Evolutionary conservation across 2,329 filamentous ascomycete genomes (phyloP), one percentile per base, ranked within the genome.

Genomic region (Clarireedia sp.): DNA sequence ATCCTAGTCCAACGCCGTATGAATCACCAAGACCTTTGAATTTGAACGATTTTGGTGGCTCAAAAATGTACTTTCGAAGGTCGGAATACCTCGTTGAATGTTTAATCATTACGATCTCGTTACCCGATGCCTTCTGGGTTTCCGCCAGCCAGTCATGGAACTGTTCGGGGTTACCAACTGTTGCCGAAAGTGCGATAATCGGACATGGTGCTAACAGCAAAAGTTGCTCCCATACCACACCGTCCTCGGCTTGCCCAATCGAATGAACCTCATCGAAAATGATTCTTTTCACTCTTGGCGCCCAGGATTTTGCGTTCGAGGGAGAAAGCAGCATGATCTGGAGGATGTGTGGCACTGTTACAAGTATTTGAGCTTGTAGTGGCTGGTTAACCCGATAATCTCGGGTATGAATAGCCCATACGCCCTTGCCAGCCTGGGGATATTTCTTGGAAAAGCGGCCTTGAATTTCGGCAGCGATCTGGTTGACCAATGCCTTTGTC

Each of bases 181-280:
- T 92, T 1, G 87, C 88, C 1, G 87, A 91, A 1, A 92, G 76
- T 0, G 87, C 87, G 60, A 91, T 86, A 49, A 92, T 87, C 0
- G 86, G 87, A 61, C 86, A 91, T 1, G 86, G 86, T 0, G 86
- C 80, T 58, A 89, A 75, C 1, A 91, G 75, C 1, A 91, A 72
- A 3, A 92, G 74, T 65, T 91, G 87, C 63, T 92, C 87, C 87
- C 86, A 92, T 2, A 90, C 75, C 1, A 90, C 72, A 51, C 87
- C 87, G 61, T 91, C 87, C 7, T 90, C 84, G 0, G 83, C 79
- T 66, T 90, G 83, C 0, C 87, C 86, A 57, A 92, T 91, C 36
- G 81, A 89, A 67, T 92, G 87, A 2, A 91, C 83, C 70, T 92
- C 87, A 64, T 92, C 87, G 57, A 91, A 91, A 50, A 91, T 89